These are phyloP conservation scores for Rhodosporidiobolus sp. DNA, from an alignment of 768 basidiomycete species.

Conservation along the genomic window DNA sequence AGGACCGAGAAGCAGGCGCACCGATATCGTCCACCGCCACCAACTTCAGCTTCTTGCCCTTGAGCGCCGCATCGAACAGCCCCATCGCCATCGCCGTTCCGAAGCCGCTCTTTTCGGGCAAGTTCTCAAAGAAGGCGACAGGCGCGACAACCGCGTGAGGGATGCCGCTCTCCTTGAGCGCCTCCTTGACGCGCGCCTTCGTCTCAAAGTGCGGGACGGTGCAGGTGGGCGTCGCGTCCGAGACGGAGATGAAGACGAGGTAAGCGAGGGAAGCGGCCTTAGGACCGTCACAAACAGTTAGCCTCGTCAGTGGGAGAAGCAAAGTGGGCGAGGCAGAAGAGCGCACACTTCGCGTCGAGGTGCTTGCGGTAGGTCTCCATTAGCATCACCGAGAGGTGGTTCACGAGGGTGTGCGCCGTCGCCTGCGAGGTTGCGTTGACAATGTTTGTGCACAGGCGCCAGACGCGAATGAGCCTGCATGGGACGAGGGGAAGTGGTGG, in stretches of 20 bases:
- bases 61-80: slow-evolving; percentile 36
- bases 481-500: too few relatives aligned
- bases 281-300: slow-evolving; percentile 42
- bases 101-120: slow-evolving; percentile 14
- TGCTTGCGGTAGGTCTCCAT: background rate
- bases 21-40: slow-evolving; percentile 46
- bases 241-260: slow-evolving; percentile 44
- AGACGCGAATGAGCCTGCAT: slow-evolving; percentile 1
- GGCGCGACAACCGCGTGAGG: slow-evolving; percentile 42
- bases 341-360: slow-evolving; percentile 1
- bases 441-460: background rate
- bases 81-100: slow-evolving; percentile 36
- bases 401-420: background rate
- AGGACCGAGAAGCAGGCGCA: background rate
- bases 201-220: slow-evolving; percentile 45
- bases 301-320: background rate
- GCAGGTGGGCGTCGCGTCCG: slow-evolving; percentile 31
- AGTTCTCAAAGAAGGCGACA: slow-evolving; percentile 46
- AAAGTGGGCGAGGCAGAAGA: background rate
- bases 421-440: background rate
- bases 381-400: background rate
- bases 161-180: slow-evolving; percentile 40
- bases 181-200: slow-evolving; percentile 43
- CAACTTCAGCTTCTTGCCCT: slow-evolving; percentile 29
- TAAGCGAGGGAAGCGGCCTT: slow-evolving; percentile 39